Evolutionary conservation across 2,329 filamentous ascomycete genomes (phyloP), one percentile per base, ranked within the genome.

Genomic region (Fusarium compactum): DNA sequence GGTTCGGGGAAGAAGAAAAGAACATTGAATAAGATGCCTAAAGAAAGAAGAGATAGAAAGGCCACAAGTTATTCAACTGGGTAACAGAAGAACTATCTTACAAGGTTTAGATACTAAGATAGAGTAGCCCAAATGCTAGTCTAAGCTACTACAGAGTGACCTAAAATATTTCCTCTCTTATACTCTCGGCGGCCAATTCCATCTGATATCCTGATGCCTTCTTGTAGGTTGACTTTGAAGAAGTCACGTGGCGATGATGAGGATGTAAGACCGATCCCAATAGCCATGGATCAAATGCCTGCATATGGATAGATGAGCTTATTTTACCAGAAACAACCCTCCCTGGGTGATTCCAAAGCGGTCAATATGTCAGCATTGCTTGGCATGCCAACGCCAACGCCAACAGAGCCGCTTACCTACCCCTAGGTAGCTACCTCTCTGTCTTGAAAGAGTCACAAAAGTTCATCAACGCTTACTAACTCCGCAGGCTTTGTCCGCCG

Each of bases 401-500:
- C 34, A 27, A 52, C 51, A 57, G 58, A 52, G 64, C 22, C 34
- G 25, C 48, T 38, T 59, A 30, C 18, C 24, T 48, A 44, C 34
- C 34, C 34, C 34, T 46, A 27, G 10, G 18, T 27, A 27, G 10
- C 24, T 27, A 29, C 15, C 44, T 38, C 34, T 38, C 9, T 38
- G 25, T 24, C 43, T 24, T 24, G 22, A 45, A 20, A 20, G 12
- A n/a, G 29, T 66, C 41, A 66, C 46, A n/a, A 48, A 18, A n/a
- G 34, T 53, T 20, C 43, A 46, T 55, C 46, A 2, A 22, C 48
- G 44, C 48, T 71, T 65, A 64, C 67, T 57, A 71, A 70, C 58
- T 44, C 67, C 67, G 67, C 67, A 20, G 43, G 18, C 11, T 54
- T 60, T 54, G 58, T 68, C 65, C 64, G 53, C 65, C 64, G 53